Evolutionary conservation across 73 alveolate genomes (phyloP), one percentile per base, ranked within the genome.

Genomic region (Effrenium voratum): DNA sequence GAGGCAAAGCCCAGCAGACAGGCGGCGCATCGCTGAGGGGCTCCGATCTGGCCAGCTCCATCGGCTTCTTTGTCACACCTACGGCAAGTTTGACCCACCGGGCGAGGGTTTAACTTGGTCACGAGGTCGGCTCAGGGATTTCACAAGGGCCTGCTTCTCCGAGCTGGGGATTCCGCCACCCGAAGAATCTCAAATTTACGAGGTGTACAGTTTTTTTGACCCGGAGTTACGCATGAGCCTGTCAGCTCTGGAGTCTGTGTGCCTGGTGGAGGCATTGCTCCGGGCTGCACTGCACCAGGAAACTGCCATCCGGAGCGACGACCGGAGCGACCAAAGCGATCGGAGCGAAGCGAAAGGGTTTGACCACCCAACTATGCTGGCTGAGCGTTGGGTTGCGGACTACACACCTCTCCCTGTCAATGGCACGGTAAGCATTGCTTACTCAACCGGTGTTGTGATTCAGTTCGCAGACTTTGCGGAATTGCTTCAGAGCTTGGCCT

Each of bases 361-460:
- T n/a, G 73, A 63, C 46, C 96, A 90, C 46, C 96, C 96, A 41
- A 66, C 96, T 5, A 24, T 15, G 28, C 50, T 90, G 96, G 96
- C 96, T 5, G 87, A 90, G 55, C 52, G 47, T 28, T 90, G 96
- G 96, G 86, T 90, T 45, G 40, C 70, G 28, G 70, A 63, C 24
- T 90, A 90, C 22, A 86, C 68, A 49, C 96, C 96, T 1, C 24
- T 90, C 41, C 96, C 96, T 1, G 96, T 90, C 43, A 86, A 90
- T 90, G 96, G 96, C 28, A 68, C 96, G 28, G 86, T 90, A 26
- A 90, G 96, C 96, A 90, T 90, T 68, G 96, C 96, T 28, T 90
- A 90, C 36, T 90, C 96, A 32, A 90, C 96, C 5, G 96, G 96
- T 0, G 96, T 90, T 0, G 96, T 68, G 41, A 90, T 90, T 52